phyloP scores from a whole-genome alignment of 1,139 yeast genomes.

The Magnusiomyces magnusii region DNA sequence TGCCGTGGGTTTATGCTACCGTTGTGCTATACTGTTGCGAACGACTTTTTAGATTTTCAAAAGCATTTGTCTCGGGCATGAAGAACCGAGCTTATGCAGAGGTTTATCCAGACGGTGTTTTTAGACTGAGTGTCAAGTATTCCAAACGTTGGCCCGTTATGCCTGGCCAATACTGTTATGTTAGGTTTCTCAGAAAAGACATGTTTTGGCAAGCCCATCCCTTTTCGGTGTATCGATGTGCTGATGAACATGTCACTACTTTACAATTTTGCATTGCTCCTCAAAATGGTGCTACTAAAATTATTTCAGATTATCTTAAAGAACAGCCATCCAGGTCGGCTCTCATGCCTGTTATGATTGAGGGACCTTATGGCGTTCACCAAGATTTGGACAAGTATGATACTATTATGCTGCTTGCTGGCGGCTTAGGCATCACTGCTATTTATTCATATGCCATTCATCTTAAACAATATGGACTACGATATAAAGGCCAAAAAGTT shows the following conservation, averaged over 20 bases:
- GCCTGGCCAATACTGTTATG: conserved; percentile 55
- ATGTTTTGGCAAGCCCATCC: conserved; percentile 60
- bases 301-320: conserved; percentile 22
- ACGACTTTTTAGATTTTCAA: conserved; percentile 32
- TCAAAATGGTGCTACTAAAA: conserved; percentile 28
- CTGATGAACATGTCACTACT: conserved; percentile 16
- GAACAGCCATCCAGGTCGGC: conserved; percentile 16
- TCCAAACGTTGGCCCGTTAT: conserved; percentile 36
- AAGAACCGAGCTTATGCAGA: conserved; percentile 35
- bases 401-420: conserved; percentile 45
- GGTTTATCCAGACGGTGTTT: conserved; percentile 23
- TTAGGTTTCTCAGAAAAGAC: conserved; percentile 41
- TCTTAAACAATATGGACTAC: conserved; percentile 5
- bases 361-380: conserved; percentile 52
- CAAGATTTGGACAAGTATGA: conserved; percentile 46
- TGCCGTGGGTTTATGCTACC: conserved; percentile 38
- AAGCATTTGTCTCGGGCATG: conserved; percentile 37
- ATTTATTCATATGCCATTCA: conserved; percentile 25
- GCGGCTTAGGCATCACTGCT: conserved; percentile 67
- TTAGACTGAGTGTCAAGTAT: conserved; percentile 25
- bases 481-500: conserved; percentile 28
- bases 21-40: conserved; percentile 37
- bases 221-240: conserved; percentile 42
- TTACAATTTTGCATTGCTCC: conserved; percentile 31
- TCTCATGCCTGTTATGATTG: conserved; percentile 38